Base-by-base conservation (phyloP, 768 basidiomycete species). In the Leccinum pellstonianum region DNA sequence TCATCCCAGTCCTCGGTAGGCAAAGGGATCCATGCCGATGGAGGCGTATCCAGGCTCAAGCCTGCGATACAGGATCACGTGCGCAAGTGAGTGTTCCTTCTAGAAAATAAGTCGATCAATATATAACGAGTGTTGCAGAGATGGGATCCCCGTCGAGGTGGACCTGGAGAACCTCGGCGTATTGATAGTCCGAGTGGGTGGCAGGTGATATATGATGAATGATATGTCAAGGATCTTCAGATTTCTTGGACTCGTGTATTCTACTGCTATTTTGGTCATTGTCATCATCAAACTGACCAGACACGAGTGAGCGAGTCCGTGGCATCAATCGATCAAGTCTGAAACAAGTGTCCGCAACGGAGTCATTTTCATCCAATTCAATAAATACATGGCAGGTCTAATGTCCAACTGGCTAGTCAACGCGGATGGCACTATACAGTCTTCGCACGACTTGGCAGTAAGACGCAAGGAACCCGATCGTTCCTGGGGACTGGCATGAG, bases 51-150 rank as follows among this genome's bases (percentile, higher is more conserved):
- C 7, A 95, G 93, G 73, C 81, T 98, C 68, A 94, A 88, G 69
- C 96, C 96, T 25, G 95, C 94, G 6, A 87, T 98, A 59, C 87
- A 93, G 71, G 83, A 87, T 11, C 77, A 93, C 37, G 89, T 97
- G 82, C 77, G 78, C 63, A 89, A 83, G 91, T 92, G 66, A 57
- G 82, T 67, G 23, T 54, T n/a, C 38, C 8, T 17, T 27, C 27
- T 27, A 27, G 15, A 21, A 21, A 41, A 3, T 3, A 5, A 10
- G 3, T 56, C 51, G 4, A 9, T 23, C 3, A 29, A 5, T 4
- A 29, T 47, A 29, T 47, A 70, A 19, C 12, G 15, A 4, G n/a
- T 29, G 52, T 54, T 53, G 6, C 66, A 95, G 93, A 66, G 83
- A 91, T 70, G 81, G 83, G 57, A 77, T 96, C 11, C 75, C 77